Base-by-base conservation (phyloP, 2,329 filamentous ascomycete genomes). In the Neonectria sp. region DNA sequence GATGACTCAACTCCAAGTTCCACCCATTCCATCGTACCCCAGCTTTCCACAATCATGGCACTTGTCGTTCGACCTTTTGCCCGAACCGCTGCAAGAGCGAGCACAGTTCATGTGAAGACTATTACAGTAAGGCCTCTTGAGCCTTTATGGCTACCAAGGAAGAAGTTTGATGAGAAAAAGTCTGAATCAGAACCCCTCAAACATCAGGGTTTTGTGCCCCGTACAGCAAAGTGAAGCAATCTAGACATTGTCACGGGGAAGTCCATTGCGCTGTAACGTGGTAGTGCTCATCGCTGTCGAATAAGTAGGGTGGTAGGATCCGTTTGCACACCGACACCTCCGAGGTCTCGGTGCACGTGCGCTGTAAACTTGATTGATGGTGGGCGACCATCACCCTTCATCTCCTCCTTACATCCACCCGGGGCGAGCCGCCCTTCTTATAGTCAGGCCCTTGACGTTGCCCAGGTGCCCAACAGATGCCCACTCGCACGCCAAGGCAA, bases 1-100 rank as follows among this genome's bases (percentile, higher is more conserved):
- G 68, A 71, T 80, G 78, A 80, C 71, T 80, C 78, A 79, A 79
- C 69, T 70, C 49, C 58, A 56, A 35, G 29, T 35, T 52, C 55
- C 59, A 68, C 31, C 51, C 31, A 53, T 33, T 35, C 31, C 51
- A 53, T 53, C 21, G 29, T 53, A 75, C 74, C 73, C 74, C 74
- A 76, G 68, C 62, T 75, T 73, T 65, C 21, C 59, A 33, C 29
- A 53, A 37, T 45, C 51, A 53, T 53, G 29, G 33, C 25, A 17
- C 35, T 21, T 25, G 48, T 67, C 65, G 55, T 70, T 72, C 66
- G 66, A 69, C 46, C 60, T 40, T 55, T 63, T 45, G 17, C 51
- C 15, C 27, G 27, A 29, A 29, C 33, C 48, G 15, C 46, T n/a
- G 35, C 45, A 48, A 48, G 21, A 48, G 6, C 27, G 45, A 27